Conservation (phyloP, 192 early-diverging fungal species). For the Diversispora eburnea region DNA sequence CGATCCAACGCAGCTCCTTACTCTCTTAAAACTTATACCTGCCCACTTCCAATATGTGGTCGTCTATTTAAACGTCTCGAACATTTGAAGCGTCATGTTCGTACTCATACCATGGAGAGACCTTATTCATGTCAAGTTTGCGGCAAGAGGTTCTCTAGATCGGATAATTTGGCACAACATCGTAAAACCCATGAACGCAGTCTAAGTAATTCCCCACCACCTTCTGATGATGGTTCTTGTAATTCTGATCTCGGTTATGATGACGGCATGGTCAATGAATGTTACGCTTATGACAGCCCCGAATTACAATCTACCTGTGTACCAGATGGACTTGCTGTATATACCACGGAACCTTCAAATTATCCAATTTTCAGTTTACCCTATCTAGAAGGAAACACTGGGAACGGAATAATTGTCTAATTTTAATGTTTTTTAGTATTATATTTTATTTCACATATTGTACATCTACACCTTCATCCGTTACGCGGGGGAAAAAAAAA, state of each 20-base stretch:
- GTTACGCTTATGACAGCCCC: slow-evolving; percentile 15
- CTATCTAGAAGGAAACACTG: slow-evolving; percentile 8
- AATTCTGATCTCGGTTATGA: slow-evolving; percentile 27
- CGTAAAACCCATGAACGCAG: slow-evolving; percentile 51
- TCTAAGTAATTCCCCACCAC: slow-evolving; percentile 24
- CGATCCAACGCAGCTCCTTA: slow-evolving; percentile 29
- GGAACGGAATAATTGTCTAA: slow-evolving; percentile 28
- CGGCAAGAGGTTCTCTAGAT: slow-evolving; percentile 54
- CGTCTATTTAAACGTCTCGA: slow-evolving; percentile 57
- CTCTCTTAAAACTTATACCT: slow-evolving; percentile 44
- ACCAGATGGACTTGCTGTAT: slow-evolving; percentile 22
- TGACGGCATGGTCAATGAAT: slow-evolving; percentile 16
- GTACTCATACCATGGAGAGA: slow-evolving; percentile 58
- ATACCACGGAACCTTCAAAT: neutral
- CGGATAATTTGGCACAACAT: slow-evolving; percentile 58
- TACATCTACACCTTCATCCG: neutral
- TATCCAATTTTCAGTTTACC: slow-evolving; percentile 1
- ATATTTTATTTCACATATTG: neutral
- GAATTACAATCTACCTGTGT: slow-evolving; percentile 11
- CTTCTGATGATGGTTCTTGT: slow-evolving; percentile 23
- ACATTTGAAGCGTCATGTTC: slow-evolving; percentile 55
- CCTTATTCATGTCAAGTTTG: slow-evolving; percentile 54
- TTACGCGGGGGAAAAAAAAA: neutral
- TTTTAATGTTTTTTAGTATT: neutral
- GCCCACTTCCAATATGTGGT: slow-evolving; percentile 48